Percentiles rank a stretch among this genome's conserved stretches.
Conservation (phyloP, 2,329 filamentous ascomycete genomes). For the Penicillium sp. region DNA sequence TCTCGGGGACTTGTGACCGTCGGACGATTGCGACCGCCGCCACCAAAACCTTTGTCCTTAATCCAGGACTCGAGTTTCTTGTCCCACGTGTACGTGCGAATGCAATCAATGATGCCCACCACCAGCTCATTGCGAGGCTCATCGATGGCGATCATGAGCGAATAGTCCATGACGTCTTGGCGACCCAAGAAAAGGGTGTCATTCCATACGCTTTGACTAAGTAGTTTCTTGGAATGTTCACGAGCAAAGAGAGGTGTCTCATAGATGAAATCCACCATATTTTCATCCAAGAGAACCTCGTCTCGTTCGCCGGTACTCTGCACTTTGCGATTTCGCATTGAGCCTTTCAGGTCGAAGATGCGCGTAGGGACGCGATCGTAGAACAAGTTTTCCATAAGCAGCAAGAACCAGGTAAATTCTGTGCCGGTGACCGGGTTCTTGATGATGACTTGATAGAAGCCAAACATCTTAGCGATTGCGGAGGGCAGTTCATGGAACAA, state of each 20-base stretch:
- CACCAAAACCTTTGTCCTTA: slow-evolving; percentile 87
- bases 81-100: slow-evolving; percentile 98
- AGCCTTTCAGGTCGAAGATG: slow-evolving; percentile 94
- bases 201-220: slow-evolving; percentile 92
- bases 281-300: slow-evolving; percentile 94
- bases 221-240: slow-evolving; percentile 91
- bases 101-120: slow-evolving; percentile 97
- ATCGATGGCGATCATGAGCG: slow-evolving; percentile 96
- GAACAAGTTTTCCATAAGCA: slow-evolving; percentile 97
- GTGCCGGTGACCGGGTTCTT: slow-evolving; percentile 89
- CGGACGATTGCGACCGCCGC: slow-evolving; percentile 76
- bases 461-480: slow-evolving; percentile 98
- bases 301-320: slow-evolving; percentile 93
- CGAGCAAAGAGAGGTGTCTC: slow-evolving; percentile 93
- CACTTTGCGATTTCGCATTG: slow-evolving; percentile 97
- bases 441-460: slow-evolving; percentile 95
- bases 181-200: slow-evolving; percentile 92
- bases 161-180: slow-evolving; percentile 99
- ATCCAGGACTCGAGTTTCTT: slow-evolving; percentile 99
- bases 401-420: slow-evolving; percentile 89
- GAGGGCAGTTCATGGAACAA: slow-evolving; percentile 93
- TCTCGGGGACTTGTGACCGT: slow-evolving; percentile 97
- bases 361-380: slow-evolving; percentile 89
- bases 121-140: slow-evolving; percentile 86
- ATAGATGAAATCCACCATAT: slow-evolving; percentile 99